Conservation (phyloP, 1,284 basidiomycete species). For the Boletus sp. region DNA sequence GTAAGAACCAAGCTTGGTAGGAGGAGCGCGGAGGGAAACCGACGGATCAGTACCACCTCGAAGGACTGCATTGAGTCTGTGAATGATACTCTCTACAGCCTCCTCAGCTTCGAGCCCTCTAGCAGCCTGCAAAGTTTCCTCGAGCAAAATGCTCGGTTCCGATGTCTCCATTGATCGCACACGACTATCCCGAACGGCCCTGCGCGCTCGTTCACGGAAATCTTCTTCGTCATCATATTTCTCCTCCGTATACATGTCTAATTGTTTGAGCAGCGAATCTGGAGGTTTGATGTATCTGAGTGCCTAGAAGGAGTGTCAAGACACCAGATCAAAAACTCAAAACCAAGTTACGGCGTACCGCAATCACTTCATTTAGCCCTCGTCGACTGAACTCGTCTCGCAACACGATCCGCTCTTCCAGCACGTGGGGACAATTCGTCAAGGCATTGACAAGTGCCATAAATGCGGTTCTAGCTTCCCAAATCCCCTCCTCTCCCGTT, state of each 20-base stretch:
- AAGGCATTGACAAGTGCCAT: constrained; percentile 85
- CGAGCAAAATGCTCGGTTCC: constrained; percentile 55
- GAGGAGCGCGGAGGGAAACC: constrained; percentile 34
- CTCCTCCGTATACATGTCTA: constrained; percentile 85
- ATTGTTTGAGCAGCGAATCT: constrained; percentile 71
- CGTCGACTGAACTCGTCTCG: constrained; percentile 81
- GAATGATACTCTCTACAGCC: constrained; percentile 27
- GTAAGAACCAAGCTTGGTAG: constrained; percentile 11
- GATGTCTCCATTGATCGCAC: constrained; percentile 45
- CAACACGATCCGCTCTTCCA: constrained; percentile 79
- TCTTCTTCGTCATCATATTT: constrained; percentile 90
- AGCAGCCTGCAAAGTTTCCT: constrained; percentile 60
- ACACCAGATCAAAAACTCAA: background rate
- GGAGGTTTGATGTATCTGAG: constrained; percentile 79
- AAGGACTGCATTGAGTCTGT: constrained; percentile 53
- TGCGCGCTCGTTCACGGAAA: constrained; percentile 64
- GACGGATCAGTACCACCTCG: constrained; percentile 65
- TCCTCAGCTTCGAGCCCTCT: constrained; percentile 42
- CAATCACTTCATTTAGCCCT: constrained; percentile 82
- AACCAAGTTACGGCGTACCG: constrained; percentile 54
- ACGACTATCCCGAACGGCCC: constrained; percentile 44
- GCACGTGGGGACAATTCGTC: constrained; percentile 72
- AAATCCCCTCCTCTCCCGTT: constrained; percentile 65
- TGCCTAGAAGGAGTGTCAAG: constrained; percentile 46
- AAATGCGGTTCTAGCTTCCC: constrained; percentile 81